Evolutionary conservation across 331 rosid genomes (phyloP), one percentile per base, ranked within the genome.

Genomic region (Erythrophleum ivorense): DNA sequence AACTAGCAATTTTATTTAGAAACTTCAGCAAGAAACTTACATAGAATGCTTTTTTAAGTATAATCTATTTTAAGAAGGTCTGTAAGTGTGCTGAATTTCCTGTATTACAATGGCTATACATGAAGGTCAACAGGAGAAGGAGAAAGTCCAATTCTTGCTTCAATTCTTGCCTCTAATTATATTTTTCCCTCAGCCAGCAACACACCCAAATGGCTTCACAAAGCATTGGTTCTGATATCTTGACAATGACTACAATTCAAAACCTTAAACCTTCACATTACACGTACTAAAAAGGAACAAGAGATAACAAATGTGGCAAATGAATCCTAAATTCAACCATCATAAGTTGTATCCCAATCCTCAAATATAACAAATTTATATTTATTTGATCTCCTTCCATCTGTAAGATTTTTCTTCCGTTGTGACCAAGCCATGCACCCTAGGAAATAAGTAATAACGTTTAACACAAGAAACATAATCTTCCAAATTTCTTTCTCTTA

Each of bases 371-470:
- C 54, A 49, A 49, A 49, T 14, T 48, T 34, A 46, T 33, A 14
- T 45, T 48, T 11, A 3, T 64, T 40, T 36, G 69, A 77, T 72
- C 40, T 82, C 45, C 70, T 58, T 46, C 53, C 41, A 6, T 38
- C 5, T 4, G 41, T 33, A 52, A 40, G 24, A 66, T 33, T 65
- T 45, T 19, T 14, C 21, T 16, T 7, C 6, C 72, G 29, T 55
- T 5, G 8, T 53, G 16, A 63, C 48, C 38, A 66, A 66, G 8
- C 31, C 54, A 50, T 21, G 57, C 58, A 52, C 40, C 62, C n/a
- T 40, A 64, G 10, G 10, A 72, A 81, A 71, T 59, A 29, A 16
- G 18, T n/a, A 55, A 55, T 54, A 54, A 54, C 53, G 53, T 4
- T 38, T 80, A 7, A 43, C 64, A 18, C 14, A 31, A 12, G 9